Evolutionary conservation across 805 yeast genomes (phyloP), one percentile per base, ranked within the genome.

Genomic region (Candida oleophila): DNA sequence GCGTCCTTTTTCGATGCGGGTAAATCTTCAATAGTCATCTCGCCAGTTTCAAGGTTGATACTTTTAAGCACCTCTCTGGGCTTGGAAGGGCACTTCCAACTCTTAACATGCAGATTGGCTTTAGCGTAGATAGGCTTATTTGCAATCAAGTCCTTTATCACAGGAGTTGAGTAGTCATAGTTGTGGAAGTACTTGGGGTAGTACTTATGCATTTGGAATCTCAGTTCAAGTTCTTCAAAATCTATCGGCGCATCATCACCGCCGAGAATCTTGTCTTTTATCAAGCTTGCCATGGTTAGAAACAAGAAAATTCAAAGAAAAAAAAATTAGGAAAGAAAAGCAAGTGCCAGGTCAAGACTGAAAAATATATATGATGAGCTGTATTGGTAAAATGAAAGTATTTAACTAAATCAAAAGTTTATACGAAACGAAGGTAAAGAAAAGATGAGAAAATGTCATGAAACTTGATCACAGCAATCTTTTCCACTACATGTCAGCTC

Each of bases 91-190:
- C 5, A 7, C 48, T 49, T 52, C 48, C 54, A 56, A 41, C 49
- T 51, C 46, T 55, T 56, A 4, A 63, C 52, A 45, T 62, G 69
- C 44, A 61, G 56, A 51, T 66, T 66, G 19, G 74, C 76, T 25
- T 68, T 65, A 16, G 64, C 58, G 48, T 72, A 72, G 16, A 72
- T 70, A 3, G 76, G 77, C 50, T 68, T 69, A 42, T 68, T 64
- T 12, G 51, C 49, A 9, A 72, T 60, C 56, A 68, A 53, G 22
- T 55, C 60, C 46, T 56, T 56, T 43, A 72, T 58, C n/a, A 56
- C 54, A 3, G 77, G 76, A 2, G 77, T 71, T 16, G 64, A 52
- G 14, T 57, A 52, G 21, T 57, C 71, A 15, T 60, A 60, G 49
- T 71, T 71, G 50, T 70, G 76, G 48, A 72, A 61, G 49, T 53